Conservation (phyloP, 495 filamentous ascomycete genomes). For the Aspergillus carlsbadensis region DNA sequence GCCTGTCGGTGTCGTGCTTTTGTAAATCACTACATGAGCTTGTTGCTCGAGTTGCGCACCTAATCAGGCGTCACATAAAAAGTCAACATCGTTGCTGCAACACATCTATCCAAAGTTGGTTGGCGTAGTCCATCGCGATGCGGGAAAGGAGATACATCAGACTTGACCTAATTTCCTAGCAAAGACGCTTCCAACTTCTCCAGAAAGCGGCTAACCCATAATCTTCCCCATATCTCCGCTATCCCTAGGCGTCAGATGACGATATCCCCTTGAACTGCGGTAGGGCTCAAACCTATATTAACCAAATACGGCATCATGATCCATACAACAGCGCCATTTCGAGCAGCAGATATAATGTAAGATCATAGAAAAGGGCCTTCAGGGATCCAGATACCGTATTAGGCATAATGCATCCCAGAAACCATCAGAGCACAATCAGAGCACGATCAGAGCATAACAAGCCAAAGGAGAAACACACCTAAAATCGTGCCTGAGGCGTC, state of each 20-base stretch:
- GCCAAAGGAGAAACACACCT: too few relatives aligned
- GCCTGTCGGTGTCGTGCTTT: constrained; percentile 6
- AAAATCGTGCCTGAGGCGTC: constrained; percentile 10
- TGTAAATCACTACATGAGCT: constrained; percentile 17
- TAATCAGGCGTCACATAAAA: background rate
- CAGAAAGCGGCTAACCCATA: background rate
- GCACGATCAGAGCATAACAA: too few relatives aligned
- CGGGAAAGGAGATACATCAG: too few relatives aligned
- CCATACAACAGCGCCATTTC: background rate
- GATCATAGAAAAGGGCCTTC: background rate
- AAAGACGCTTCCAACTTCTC: too few relatives aligned
- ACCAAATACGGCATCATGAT: constrained; percentile 5
- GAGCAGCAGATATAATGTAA: too few relatives aligned
- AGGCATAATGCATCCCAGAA: too few relatives aligned
- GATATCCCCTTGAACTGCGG: background rate
- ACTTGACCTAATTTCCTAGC: too few relatives aligned
- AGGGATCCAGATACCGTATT: too few relatives aligned
- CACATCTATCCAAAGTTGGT: too few relatives aligned
- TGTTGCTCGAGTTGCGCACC: background rate
- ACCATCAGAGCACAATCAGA: too few relatives aligned
- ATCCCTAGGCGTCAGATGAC: background rate
- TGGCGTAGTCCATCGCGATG: too few relatives aligned
- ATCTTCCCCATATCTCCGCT: background rate
- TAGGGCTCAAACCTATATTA: constrained; percentile 25
- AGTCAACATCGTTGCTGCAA: too few relatives aligned